Conservation (phyloP, 441 rosid species). For the Hura crepitans region DNA sequence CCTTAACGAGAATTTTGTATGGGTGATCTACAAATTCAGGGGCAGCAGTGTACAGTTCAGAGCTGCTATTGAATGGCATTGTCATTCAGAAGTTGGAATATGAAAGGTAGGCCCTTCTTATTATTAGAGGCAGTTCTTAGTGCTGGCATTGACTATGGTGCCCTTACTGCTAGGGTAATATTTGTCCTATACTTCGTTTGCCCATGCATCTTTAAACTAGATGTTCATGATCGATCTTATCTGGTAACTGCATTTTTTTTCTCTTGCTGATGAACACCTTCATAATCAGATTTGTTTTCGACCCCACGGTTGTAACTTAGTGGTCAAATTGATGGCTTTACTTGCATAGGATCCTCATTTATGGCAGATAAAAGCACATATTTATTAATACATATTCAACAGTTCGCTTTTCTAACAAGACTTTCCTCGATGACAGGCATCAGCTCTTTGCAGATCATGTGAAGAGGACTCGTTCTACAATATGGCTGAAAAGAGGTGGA, state of each 20-base stretch:
- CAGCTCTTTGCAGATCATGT: conserved; percentile 62
- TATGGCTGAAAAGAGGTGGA: conserved; percentile 44
- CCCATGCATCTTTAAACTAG: neutral
- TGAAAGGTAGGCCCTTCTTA: conserved; percentile 48
- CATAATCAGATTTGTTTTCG: neutral
- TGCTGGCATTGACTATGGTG: conserved; percentile 1
- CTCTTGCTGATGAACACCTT: neutral
- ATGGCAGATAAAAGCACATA: neutral
- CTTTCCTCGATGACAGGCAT: conserved; percentile 50
- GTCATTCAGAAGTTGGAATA: conserved; percentile 73
- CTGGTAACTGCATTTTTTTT: neutral
- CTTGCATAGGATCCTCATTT: neutral
- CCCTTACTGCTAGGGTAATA: neutral
- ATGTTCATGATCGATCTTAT: neutral
- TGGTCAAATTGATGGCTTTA: neutral
- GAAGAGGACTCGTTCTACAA: conserved; percentile 63
- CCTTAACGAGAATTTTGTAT: conserved; percentile 1
- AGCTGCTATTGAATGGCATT: conserved; percentile 77
- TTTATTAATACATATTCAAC: neutral
- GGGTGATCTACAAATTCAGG: conserved; percentile 38
- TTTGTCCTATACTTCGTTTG: neutral
- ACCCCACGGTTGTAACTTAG: neutral
- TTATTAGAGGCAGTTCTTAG: neutral
- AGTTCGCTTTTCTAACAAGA: conserved; percentile 3
- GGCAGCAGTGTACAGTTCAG: conserved; percentile 65